Percentiles rank a stretch among this genome's conserved stretches.
Conservation (phyloP, 306 rosid species). For the Acmispon strigosus region DNA sequence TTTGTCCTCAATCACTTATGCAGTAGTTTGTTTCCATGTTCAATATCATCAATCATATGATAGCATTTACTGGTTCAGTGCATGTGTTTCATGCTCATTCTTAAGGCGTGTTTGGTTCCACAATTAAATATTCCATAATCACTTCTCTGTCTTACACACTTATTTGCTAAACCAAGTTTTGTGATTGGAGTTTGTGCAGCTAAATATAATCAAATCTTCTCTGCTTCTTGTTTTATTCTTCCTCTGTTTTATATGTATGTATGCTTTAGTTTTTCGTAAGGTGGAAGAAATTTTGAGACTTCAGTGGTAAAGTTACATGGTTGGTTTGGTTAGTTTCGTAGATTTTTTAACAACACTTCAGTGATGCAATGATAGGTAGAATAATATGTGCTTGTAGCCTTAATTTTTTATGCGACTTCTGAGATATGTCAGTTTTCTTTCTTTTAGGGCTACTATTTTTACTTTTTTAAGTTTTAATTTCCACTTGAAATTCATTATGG, state of each 20-base stretch:
- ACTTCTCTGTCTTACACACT: too few species aligned
- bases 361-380: not conserved
- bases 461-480: not conserved
- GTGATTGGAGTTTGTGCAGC: too few species aligned
- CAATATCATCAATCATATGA: not conserved
- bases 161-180: slow-evolving; percentile 1
- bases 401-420: not conserved
- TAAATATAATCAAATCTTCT: not conserved
- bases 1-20: too few species aligned
- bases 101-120: too few species aligned
- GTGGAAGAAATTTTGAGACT: not conserved
- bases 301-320: not conserved
- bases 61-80: too few species aligned
- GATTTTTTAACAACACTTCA: not conserved
- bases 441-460: not conserved
- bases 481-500: not conserved
- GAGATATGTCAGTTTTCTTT: not conserved
- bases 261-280: not conserved
- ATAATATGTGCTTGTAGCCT: not conserved
- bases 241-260: not conserved
- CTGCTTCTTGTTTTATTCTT: not conserved
- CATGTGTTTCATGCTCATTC: not conserved
- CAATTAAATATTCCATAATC: too few species aligned
- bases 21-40: slow-evolving; percentile 9
- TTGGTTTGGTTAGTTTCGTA: not conserved